Conservation (phyloP, 208 protist genomes). For the Phytomonas sp. region DNA sequence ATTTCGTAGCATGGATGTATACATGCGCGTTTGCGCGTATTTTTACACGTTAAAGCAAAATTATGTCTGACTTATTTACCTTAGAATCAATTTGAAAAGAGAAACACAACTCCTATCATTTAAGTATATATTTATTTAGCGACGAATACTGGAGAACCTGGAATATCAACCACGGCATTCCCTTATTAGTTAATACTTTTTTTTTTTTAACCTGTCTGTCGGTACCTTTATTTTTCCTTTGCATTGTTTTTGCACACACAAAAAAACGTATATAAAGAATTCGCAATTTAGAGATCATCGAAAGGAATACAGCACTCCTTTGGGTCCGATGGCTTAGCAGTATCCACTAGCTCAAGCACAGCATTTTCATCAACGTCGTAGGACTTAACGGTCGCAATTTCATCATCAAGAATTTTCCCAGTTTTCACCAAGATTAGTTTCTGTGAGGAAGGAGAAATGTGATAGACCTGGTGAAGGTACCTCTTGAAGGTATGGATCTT, state of each 20-base stretch:
- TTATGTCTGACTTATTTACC: not conserved
- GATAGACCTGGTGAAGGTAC: slow-evolving; percentile 81
- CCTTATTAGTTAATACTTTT: not conserved
- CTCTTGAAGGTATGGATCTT: slow-evolving; percentile 85
- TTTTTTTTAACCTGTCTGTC: not conserved
- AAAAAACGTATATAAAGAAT: not conserved
- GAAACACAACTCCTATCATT: not conserved
- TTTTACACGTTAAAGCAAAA: not conserved
- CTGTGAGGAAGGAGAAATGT: slow-evolving; percentile 61
- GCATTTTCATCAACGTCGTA: slow-evolving; percentile 62
- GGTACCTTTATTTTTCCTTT: not conserved
- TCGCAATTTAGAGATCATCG: slow-evolving; percentile 36
- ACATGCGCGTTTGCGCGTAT: not conserved
- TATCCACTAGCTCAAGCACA: slow-evolving; percentile 55
- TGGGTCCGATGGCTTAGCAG: slow-evolving; percentile 10
- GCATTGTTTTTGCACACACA: not conserved
- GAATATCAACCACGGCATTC: not conserved
- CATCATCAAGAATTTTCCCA: slow-evolving; percentile 59
- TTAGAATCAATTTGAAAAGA: not conserved
- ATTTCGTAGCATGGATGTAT: not conserved
- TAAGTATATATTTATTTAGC: not conserved
- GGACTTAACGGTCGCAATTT: slow-evolving; percentile 59
- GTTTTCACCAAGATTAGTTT: slow-evolving; percentile 41
- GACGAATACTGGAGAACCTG: not conserved
- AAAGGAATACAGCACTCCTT: slow-evolving; percentile 31